Percentiles rank a stretch among this genome's conserved stretches.
phyloP scores from a whole-genome alignment of 768 basidiomycete species.

The Agaricus subrufescens region DNA sequence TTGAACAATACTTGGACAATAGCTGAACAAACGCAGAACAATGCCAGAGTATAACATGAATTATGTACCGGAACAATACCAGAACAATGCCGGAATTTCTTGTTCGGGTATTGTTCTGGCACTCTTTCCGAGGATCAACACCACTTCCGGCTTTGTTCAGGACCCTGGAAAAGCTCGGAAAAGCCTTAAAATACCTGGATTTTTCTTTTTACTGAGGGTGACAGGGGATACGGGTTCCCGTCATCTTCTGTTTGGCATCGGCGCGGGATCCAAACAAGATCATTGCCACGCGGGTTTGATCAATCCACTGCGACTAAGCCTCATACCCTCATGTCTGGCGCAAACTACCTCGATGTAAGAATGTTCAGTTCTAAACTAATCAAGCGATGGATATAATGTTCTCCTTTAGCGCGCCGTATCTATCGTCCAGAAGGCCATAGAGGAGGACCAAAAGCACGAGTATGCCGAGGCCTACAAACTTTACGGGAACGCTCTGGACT shows the following conservation, averaged over 20 bases:
- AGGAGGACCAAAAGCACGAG: constrained; percentile 88
- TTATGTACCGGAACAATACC: no score
- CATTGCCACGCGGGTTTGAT: neutral
- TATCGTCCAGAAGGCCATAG: constrained; percentile 89
- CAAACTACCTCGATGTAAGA: constrained; percentile 46
- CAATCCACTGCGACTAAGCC: neutral
- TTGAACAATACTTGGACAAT: no score
- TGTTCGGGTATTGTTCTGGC: no score
- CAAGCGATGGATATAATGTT: neutral
- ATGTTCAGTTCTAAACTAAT: neutral
- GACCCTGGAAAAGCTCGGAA: no score
- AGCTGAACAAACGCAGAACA: no score
- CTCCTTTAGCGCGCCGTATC: constrained; percentile 62
- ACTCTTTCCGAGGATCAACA: no score
- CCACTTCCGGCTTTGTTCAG: no score
- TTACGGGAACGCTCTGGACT: constrained; percentile 94
- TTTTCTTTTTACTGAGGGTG: no score
- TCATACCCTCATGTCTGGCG: constrained; percentile 30
- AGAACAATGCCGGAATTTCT: no score
- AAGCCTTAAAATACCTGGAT: no score
- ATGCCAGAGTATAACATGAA: no score
- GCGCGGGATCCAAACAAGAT: neutral
- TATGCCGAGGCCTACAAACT: constrained; percentile 93
- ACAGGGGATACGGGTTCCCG: neutral
- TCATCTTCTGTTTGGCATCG: constrained; percentile 1